Conservation (phyloP, 2,329 filamentous ascomycete genomes). For the Sclerotiophoma versabilis region DNA sequence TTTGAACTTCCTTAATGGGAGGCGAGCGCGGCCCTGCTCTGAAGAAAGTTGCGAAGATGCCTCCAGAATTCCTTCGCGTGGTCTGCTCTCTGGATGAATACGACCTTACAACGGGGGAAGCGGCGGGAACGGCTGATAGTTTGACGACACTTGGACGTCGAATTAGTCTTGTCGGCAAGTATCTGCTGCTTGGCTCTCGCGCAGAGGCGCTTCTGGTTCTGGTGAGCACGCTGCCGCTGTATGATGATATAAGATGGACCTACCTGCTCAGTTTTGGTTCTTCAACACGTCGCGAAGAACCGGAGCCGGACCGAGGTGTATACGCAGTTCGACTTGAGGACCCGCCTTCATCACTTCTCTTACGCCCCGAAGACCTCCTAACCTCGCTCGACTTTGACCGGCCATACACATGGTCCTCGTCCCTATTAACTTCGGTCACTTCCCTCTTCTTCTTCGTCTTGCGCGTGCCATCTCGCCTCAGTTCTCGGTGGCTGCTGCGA, state of each 20-base stretch:
- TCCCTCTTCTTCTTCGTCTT: constrained; percentile 39
- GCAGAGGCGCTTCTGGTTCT: constrained; percentile 37
- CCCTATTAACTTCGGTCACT: constrained; percentile 30
- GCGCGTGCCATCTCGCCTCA: constrained; percentile 38
- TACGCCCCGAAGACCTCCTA: constrained; percentile 35
- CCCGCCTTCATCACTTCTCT: constrained; percentile 43
- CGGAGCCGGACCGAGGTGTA: constrained; percentile 43
- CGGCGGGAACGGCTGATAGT: constrained; percentile 27
- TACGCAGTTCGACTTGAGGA: constrained; percentile 45
- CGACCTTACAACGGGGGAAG: constrained; percentile 34
- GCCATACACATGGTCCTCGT: constrained; percentile 44
- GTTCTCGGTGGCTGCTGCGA: constrained; percentile 38
- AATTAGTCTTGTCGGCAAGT: constrained; percentile 37
- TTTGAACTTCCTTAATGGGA: constrained; percentile 36
- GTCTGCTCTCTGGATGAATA: constrained; percentile 38
- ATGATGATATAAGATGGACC: neutral
- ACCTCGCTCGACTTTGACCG: constrained; percentile 37
- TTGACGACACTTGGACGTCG: constrained; percentile 43
- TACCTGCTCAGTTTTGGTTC: constrained; percentile 42
- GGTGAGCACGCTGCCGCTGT: constrained; percentile 22
- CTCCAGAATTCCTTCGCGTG: constrained; percentile 41
- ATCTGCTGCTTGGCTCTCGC: constrained; percentile 38
- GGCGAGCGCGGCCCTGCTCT: constrained; percentile 33
- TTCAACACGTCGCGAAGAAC: constrained; percentile 40
- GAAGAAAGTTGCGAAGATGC: constrained; percentile 44